Base-by-base conservation (phyloP, 345 rosid genomes). In the Citrus sinensis region DNA sequence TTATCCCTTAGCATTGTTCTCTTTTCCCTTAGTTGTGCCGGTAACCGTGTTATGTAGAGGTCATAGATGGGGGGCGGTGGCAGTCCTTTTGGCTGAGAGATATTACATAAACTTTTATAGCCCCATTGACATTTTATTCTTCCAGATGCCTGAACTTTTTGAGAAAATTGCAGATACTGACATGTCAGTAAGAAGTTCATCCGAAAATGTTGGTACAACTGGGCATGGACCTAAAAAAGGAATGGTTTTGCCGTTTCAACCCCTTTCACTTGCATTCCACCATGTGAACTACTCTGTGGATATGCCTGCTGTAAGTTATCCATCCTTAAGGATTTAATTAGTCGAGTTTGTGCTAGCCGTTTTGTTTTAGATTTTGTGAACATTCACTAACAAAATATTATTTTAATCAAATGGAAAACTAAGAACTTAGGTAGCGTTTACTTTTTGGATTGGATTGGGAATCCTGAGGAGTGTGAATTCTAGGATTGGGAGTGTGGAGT, bases 231-330 rank as follows among this genome's bases (percentile, higher is more conserved):
- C 83, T 51, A 88, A 70, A 83, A 90, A 76, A 84, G 98, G 98
- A 82, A 94, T 93, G 97, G 84, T 94, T 84, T 87, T 94, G 85
- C 98, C 98, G 63, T 94, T 91, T 83, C 90, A 89, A 73, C 94
- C 97, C 16, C 95, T 95, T 76, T 89, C 98, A 37, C 89, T 93
- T 69, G 90, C 93, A 60, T 95, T 95, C 87, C 85, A 76, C 82
- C 91, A 90, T 79, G 84, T 95, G 76, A 93, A 92, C 85, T 95
- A 95, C 83, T 87, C 84, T 64, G 98, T 95, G 22, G 93, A 91
- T 75, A 92, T 95, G 98, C 98, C 98, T 54, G 83, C 89, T 2
- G 98, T 95, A 86, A 88, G 98, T 79, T 22, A 24, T 29, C 66
- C 51, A 19, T 66, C 3, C 37, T 35, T 22, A 22, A 65, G n/a